Base-by-base conservation (phyloP, 1,284 basidiomycete genomes). In the Microbotryomycetes sp. region DNA sequence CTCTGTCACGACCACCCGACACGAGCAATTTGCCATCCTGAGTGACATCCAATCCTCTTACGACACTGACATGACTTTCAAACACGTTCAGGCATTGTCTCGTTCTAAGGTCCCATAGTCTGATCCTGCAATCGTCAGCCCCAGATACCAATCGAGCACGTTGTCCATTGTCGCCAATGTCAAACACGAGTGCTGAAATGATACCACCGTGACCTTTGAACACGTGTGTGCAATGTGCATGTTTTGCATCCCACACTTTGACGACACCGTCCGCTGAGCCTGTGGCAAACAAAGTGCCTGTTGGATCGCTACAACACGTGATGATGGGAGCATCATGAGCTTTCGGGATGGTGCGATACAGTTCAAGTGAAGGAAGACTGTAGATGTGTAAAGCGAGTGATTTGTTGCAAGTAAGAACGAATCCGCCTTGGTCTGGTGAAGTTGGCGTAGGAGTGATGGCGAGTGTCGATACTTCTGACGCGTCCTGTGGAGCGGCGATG, bases 181-280 rank as follows among this genome's bases (percentile, higher is more conserved):
- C 86, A 77, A 94, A 97, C 49, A 82, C 80, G 56, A 96, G 79
- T 9, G 96, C 89, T 65, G 88, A 91, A 70, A 97, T 87, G 56
- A 97, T 89, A 19, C 96, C 94, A 6, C 93, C 96, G 73, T 97
- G 96, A 12, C 94, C 94, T 72, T 89, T 88, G 80, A 97, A 93
- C 15, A 92, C 82, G 76, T 99, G 96, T 0, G 96, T 99, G 47
- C 89, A 84, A 75, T 87, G 93, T 9, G 92, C 94, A 22, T 86
- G 85, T 3, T 81, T 78, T 50, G 94, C 83, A 74, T 97, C 88
- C 92, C 92, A 98, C 9, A 99, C 89, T 80, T 97, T 97, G 59
- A 97, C 94, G 23, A 89, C 83, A 16, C 96, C 94, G 71, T 98
- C 96, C 4, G 92, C 89, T 9, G 92, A 88, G 0, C 93, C 96